Conservation (phyloP, 2,329 filamentous ascomycete species). For the Botrytis aclada region DNA sequence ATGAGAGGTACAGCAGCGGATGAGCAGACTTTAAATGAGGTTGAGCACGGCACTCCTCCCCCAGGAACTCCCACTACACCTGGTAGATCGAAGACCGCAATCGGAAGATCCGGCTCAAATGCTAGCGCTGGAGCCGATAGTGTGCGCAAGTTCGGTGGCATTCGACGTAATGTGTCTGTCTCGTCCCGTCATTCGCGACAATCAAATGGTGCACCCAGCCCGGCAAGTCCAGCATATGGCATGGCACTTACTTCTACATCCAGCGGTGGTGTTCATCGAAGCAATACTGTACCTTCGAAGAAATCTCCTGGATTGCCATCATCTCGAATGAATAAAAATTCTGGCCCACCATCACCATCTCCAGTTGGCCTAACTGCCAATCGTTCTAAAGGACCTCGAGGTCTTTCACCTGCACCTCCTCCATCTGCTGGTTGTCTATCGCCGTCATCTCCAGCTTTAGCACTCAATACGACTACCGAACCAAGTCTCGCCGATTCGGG, state of each 20-base stretch:
- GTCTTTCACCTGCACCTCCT: conserved; percentile 27
- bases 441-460: conserved; percentile 29
- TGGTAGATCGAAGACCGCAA: conserved; percentile 52
- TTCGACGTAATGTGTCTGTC: conserved; percentile 86
- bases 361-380: conserved; percentile 29
- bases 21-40: conserved; percentile 62
- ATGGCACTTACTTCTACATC: conserved; percentile 55
- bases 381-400: conserved; percentile 27
- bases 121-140: conserved; percentile 88
- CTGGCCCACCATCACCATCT: conserved; percentile 47
- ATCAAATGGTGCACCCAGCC: conserved; percentile 68
- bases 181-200: conserved; percentile 83
- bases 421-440: conserved; percentile 24
- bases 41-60: conserved; percentile 62
- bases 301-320: conserved; percentile 71
- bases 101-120: conserved; percentile 78
- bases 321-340: conserved; percentile 61
- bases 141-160: conserved; percentile 72
- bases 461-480: conserved; percentile 25
- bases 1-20: conserved; percentile 99
- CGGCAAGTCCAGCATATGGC: conserved; percentile 57
- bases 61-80: conserved; percentile 49
- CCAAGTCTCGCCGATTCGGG: conserved; percentile 30
- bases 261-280: conserved; percentile 62
- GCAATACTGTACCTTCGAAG: conserved; percentile 92